These are phyloP conservation scores for Cenchrus fungigraminus DNA, from an alignment of 176 grass and related monocot species.

Conservation along the genomic window DNA sequence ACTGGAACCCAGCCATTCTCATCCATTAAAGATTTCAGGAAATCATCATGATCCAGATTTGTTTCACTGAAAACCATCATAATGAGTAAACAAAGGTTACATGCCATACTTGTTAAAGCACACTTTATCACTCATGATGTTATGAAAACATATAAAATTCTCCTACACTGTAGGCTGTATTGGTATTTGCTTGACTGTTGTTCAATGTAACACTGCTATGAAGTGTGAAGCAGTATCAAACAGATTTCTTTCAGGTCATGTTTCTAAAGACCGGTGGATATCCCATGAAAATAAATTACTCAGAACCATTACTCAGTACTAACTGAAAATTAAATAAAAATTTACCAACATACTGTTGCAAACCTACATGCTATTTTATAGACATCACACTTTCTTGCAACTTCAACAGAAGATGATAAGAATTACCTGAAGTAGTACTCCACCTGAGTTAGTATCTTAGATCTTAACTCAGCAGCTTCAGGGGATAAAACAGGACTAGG, in stretches of 20 bases:
- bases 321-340: constrained; percentile 7
- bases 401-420: constrained; percentile 26
- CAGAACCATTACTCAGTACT: background rate
- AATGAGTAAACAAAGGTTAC: constrained; percentile 28
- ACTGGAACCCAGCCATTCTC: constrained; percentile 73
- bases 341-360: background rate
- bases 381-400: constrained; percentile 11
- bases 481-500: constrained; percentile 47
- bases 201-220: background rate
- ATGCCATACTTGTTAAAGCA: background rate
- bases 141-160: background rate
- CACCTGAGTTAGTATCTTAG: constrained; percentile 68
- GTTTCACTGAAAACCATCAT: constrained; percentile 51
- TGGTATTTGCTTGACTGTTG: background rate
- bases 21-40: constrained; percentile 83
- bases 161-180: background rate
- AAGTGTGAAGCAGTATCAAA: constrained; percentile 19
- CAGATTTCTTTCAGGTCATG: background rate
- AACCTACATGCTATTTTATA: background rate
- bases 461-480: constrained; percentile 54
- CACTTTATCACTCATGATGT: background rate
- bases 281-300: constrained; percentile 17
- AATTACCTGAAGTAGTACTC: constrained; percentile 82
- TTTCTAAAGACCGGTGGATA: background rate
- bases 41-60: constrained; percentile 69